Evolutionary conservation across 176 grass and related monocot genomes (phyloP).

Genomic region (Phoenix roebelenii): DNA sequence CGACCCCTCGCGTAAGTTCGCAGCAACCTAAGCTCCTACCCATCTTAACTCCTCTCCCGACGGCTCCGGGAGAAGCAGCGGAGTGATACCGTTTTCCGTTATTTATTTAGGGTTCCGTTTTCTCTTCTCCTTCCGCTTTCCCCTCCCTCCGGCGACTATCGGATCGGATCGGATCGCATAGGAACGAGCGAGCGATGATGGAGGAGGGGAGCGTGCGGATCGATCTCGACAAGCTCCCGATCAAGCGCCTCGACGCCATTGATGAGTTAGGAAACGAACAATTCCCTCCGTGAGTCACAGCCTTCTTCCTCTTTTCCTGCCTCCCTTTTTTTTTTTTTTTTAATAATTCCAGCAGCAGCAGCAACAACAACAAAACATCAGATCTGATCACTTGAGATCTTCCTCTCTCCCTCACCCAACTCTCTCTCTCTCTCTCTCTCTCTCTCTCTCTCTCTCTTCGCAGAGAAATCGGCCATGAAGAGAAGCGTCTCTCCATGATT

Average conservation of each 20-base stretch:
- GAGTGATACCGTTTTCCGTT: too few relatives aligned
- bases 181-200: slow-evolving; percentile 5
- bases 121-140: too few relatives aligned
- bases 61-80: too few relatives aligned
- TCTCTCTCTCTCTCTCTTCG: not conserved
- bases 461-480: slow-evolving; percentile 67
- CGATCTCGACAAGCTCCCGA: slow-evolving; percentile 88
- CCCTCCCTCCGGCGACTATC: too few relatives aligned
- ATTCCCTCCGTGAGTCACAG: slow-evolving; percentile 50
- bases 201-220: slow-evolving; percentile 25
- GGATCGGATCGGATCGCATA: too few relatives aligned
- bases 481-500: slow-evolving; percentile 60
- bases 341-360: too few relatives aligned
- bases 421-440: not conserved
- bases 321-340: not conserved
- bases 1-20: too few relatives aligned
- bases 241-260: slow-evolving; percentile 76
- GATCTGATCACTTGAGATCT: not conserved
- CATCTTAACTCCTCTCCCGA: too few relatives aligned
- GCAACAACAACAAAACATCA: too few relatives aligned
- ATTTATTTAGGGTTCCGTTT: too few relatives aligned
- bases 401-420: not conserved
- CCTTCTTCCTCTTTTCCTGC: not conserved
- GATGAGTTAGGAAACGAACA: slow-evolving; percentile 91
- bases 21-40: too few relatives aligned